Conservation (phyloP, 306 rosid species). For the Begonia loranthoides region DNA sequence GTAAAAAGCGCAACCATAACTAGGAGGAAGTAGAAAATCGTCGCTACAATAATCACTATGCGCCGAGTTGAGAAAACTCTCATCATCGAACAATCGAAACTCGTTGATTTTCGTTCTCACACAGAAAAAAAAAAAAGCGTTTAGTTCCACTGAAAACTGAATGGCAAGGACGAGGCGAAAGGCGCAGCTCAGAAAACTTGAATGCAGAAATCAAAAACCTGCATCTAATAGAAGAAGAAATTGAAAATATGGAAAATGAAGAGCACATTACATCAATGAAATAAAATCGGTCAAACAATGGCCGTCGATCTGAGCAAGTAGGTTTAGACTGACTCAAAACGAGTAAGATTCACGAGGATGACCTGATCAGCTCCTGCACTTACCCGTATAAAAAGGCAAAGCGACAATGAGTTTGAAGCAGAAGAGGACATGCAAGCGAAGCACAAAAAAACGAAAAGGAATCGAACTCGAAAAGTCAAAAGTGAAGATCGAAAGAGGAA, state of each 20-base stretch:
- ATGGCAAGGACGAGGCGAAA: not conserved
- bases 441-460: not conserved
- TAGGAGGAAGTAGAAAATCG: not conserved
- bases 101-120: not conserved
- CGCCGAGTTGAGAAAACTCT: not conserved
- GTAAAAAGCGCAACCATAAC: not conserved
- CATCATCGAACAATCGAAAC: not conserved
- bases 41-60: not conserved
- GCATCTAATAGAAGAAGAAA: not conserved
- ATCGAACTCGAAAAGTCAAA: not conserved
- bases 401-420: slow-evolving; percentile 11
- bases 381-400: slow-evolving; percentile 5
- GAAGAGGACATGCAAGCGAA: not conserved
- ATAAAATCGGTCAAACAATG: slow-evolving; percentile 22
- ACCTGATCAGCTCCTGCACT: not conserved
- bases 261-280: slow-evolving; percentile 10
- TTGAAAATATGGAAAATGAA: slow-evolving; percentile 1
- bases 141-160: no score
- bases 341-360: slow-evolving; percentile 3
- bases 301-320: slow-evolving; percentile 35
- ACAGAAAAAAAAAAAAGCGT: not conserved
- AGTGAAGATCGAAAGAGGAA: not conserved
- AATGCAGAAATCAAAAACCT: not conserved
- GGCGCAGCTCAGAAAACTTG: not conserved
- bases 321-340: slow-evolving; percentile 16